Evolutionary conservation across 257 asterid genomes (phyloP), one percentile per base, ranked within the genome.

Genomic region (Fraxinus anomala): DNA sequence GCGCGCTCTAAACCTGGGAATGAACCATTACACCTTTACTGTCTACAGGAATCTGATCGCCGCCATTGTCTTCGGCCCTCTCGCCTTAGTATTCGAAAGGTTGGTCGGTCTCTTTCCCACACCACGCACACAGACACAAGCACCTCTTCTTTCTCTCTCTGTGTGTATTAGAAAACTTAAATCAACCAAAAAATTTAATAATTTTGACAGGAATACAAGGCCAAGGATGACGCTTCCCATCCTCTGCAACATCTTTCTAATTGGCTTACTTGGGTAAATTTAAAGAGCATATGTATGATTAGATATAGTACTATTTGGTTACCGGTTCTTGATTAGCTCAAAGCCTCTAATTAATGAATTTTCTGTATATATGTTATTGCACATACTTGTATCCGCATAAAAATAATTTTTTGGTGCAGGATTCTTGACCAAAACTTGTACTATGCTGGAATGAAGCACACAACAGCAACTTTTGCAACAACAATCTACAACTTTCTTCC

Each of bases 401-500:
- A 31, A 23, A 17, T 33, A 12, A 0, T 0, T 5, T 5, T 3
- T 47, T 10, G 39, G 34, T 21, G 47, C 88, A 92, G 98, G 82
- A 95, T 93, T 3, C 74, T 93, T 30, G 97, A 90, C 34, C 97
- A 90, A 73, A 90, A 91, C 80, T 70, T 91, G 70, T 91, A 82
- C 79, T 91, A 88, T 56, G 81, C 76, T 16, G 97, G 94, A 23
- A 83, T 93, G 96, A 82, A 87, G 49, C 85, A 85, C 21, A 89
- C 96, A 1, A 81, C 94, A 4, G 94, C 96, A 6, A 90, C 93
- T 65, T 91, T 89, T 79, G 80, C 97, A 7, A 37, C 87, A 0
- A 88, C 97, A 0, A 83, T 93, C 93, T 80, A 90, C 79, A 93
- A 93, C 61, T 75, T 89, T 73, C 88, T 93, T 17, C 97, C 98